Percentiles rank a stretch among this genome's conserved stretches.
Conservation (phyloP, 345 rosid species). For the Citropsis articulata region DNA sequence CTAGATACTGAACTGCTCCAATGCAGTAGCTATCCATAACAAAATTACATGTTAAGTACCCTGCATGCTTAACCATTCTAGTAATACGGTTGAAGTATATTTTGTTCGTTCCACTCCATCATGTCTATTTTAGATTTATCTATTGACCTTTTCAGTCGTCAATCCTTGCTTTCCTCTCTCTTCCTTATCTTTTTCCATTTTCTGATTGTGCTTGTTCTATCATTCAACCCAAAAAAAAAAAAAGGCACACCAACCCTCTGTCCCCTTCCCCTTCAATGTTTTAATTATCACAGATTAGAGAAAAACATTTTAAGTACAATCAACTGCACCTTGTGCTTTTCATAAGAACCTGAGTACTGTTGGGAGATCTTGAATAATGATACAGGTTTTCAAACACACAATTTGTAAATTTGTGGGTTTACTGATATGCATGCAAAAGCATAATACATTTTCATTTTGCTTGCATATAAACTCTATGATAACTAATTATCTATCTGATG, state of each 20-base stretch:
- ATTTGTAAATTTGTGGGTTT: not conserved
- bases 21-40: not conserved
- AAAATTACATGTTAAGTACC: not conserved
- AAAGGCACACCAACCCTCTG: too few species aligned
- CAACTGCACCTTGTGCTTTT: too few species aligned
- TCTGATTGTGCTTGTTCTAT: not conserved
- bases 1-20: not conserved
- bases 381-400: not conserved
- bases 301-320: too few species aligned
- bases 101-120: not conserved
- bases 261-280: too few species aligned
- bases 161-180: not conserved
- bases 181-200: not conserved
- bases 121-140: not conserved
- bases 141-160: not conserved
- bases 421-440: not conserved
- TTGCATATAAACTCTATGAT: not conserved
- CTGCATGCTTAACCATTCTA: not conserved
- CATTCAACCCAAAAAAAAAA: not conserved
- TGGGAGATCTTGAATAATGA: too few species aligned
- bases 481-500: not conserved
- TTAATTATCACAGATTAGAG: too few species aligned
- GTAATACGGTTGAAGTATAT: not conserved
- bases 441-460: not conserved
- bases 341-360: too few species aligned